Base-by-base conservation (phyloP, 768 basidiomycete species). In the Agaricus sinodeliciosus region DNA sequence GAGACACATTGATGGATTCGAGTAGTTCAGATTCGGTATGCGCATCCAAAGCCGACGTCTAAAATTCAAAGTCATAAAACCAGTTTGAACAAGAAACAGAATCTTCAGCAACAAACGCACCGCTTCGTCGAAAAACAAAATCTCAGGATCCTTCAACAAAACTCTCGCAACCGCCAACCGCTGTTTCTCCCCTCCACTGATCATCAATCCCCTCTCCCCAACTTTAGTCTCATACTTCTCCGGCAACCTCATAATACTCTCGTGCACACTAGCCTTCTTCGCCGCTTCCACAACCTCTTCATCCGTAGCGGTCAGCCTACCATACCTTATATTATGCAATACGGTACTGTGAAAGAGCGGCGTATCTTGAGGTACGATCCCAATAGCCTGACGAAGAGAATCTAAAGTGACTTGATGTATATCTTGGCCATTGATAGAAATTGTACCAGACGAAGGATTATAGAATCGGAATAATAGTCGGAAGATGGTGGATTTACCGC, bases 161-260 rank as follows among this genome's bases (percentile, higher is more conserved):
- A 94, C 84, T 22, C 96, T 74, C 19, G 96, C 96, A 15, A 99
- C 90, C 2, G 96, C 96, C 60, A 99, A 69, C 47, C 96, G 71
- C 73, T 99, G 96, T 69, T 99, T 99, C 77, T 99, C 96, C 1
- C 96, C 96, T 0, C 96, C 96, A 35, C 91, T 94, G 44, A 99
- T 91, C 96, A 99, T 99, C 64, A 97, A 66, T 4, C 96, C 96
- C 37, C 96, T 72, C 69, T 99, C 96, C 0, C 96, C 96, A 19
- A 99, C 96, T 61, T 87, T 87, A 2, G 96, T 98, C 37, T 69
- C 62, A 66, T 96, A 99, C 52, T 85, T 84, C 4, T 94, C 90
- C 0, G 94, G 94, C 31, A 99, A 69, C 34, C 79, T 74, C 71
- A 78, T 71, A 51, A 99, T 80, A 2, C 90, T 84, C 12, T 85